These are phyloP conservation scores for Apiotrichum veenhuisii DNA, from an alignment of 1,284 basidiomycete genomes.

Conservation along the genomic window DNA sequence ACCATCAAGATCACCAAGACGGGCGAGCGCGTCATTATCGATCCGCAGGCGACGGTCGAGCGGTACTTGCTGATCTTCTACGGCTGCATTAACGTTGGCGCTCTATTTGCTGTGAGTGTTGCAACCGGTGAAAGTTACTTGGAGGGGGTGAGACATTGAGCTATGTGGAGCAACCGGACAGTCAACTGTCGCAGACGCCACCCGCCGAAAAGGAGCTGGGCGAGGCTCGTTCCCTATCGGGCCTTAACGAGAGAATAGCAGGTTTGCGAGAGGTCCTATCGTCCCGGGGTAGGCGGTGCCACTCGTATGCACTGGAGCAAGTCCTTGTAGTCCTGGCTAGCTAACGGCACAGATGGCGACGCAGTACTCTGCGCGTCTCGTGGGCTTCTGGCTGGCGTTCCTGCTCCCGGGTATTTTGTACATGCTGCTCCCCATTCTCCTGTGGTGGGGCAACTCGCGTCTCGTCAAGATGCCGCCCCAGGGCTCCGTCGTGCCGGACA, in stretches of 20 bases:
- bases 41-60: conserved; percentile 43
- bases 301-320: too few relatives aligned
- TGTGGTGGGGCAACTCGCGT: conserved; percentile 16
- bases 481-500: conserved; percentile 52
- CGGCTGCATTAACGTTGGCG: conserved; percentile 45
- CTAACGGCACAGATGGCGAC: conserved; percentile 40
- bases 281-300: too few relatives aligned
- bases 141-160: too few relatives aligned
- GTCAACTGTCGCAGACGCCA: too few relatives aligned
- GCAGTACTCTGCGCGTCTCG: conserved; percentile 41
- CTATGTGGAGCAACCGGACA: too few relatives aligned
- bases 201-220: too few relatives aligned
- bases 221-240: too few relatives aligned
- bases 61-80: conserved; percentile 45
- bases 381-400: conserved; percentile 52
- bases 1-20: conserved; percentile 30
- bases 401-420: conserved; percentile 54
- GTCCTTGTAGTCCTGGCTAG: neutral
- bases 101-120: conserved; percentile 32
- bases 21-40: conserved; percentile 48
- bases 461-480: conserved; percentile 49
- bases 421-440: conserved; percentile 48
- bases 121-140: too few relatives aligned
- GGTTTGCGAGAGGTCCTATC: too few relatives aligned
- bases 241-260: too few relatives aligned